Base-by-base conservation (phyloP, 768 basidiomycete genomes). In the Suillus spraguei region DNA sequence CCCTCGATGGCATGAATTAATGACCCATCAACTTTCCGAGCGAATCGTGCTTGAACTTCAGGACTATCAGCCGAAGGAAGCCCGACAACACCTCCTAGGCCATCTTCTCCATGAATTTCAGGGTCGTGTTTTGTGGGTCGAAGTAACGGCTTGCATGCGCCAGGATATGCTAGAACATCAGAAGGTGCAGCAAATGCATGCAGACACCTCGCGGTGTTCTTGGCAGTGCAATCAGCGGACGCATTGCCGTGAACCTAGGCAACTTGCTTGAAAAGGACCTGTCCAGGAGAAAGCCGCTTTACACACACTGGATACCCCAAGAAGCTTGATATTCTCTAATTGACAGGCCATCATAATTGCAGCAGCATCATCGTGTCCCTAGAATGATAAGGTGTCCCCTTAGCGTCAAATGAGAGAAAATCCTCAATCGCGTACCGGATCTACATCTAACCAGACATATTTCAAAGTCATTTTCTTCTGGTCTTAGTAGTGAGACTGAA, bases 311-410 rank as follows among this genome's bases (percentile, higher is more conserved):
- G 94, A 95, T n/a, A 96, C 78, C 1, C 94, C 95, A 7, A 94
- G 76, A 22, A 97, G 84, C 42, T 82, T 74, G 62, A 95, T 82
- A 64, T 87, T 82, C 1, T 83, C 81, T 14, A 82, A 81, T 66
- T 92, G 85, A 5, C 90, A 71, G 5, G 92, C 92, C 10, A 95
- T 77, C 71, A 96, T 78, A 59, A 96, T 87, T 4, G 92, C 93
- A 13, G 87, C 87, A 5, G 91, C 95, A 77, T 96, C 94, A 69
- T 97, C 94, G 69, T 96, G 94, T 16, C 94, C 94, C 91, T 93
- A 59, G 53, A 4, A 28, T 28, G 28, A 60, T 16, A 50, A 39
- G 8, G 17, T 9, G 1, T 28, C 17, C 16, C 10, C 16, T 56
- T 42, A 60, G 47, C 22, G 17, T 13, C 22, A 17, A 10, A 36